Percentiles rank a stretch among this genome's conserved stretches.
Evolutionary conservation across 352 stramenopile species (phyloP).

Genomic region (Phytophthora sansomeana): DNA sequence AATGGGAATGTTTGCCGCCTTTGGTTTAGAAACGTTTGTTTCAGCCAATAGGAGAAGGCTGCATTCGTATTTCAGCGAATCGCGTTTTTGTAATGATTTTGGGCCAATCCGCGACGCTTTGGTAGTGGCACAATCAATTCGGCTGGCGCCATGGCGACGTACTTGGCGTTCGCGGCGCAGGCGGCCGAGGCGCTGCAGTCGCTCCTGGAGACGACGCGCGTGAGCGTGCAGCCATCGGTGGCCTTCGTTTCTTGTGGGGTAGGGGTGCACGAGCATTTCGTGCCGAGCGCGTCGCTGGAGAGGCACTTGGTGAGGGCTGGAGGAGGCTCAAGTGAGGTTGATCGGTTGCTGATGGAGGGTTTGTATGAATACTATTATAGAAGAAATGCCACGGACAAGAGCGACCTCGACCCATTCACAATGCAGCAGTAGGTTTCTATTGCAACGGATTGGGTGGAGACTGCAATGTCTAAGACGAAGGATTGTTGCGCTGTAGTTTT

Average conservation of each 20-base stretch:
- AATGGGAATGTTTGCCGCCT: conserved; percentile 40
- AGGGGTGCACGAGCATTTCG: conserved; percentile 43
- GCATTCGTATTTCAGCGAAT: background rate
- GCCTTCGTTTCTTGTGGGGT: conserved; percentile 47
- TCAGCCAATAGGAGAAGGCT: conserved; percentile 14
- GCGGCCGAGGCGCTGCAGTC: conserved; percentile 37
- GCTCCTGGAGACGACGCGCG: conserved; percentile 46
- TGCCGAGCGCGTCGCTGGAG: conserved; percentile 40
- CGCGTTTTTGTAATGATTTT: background rate
- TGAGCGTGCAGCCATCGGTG: conserved; percentile 38
- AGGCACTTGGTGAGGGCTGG: conserved; percentile 50
- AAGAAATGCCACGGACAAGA: conserved; percentile 39
- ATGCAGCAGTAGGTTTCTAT: conserved; percentile 30
- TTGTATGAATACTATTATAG: conserved; percentile 5
- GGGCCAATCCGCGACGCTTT: conserved; percentile 10
- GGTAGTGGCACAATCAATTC: conserved; percentile 52
- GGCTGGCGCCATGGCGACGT: conserved; percentile 35
- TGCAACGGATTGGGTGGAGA: background rate
- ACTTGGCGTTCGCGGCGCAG: conserved; percentile 35
- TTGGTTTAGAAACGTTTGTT: conserved; percentile 15
- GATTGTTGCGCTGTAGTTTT: conserved; percentile 27
- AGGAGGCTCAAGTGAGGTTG: background rate
- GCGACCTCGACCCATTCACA: conserved; percentile 22
- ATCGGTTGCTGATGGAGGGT: background rate
- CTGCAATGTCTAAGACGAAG: conserved; percentile 1